These are phyloP conservation scores for Naganishia liquefaciens DNA, from an alignment of 1,284 basidiomycete genomes.

Conservation along the genomic window DNA sequence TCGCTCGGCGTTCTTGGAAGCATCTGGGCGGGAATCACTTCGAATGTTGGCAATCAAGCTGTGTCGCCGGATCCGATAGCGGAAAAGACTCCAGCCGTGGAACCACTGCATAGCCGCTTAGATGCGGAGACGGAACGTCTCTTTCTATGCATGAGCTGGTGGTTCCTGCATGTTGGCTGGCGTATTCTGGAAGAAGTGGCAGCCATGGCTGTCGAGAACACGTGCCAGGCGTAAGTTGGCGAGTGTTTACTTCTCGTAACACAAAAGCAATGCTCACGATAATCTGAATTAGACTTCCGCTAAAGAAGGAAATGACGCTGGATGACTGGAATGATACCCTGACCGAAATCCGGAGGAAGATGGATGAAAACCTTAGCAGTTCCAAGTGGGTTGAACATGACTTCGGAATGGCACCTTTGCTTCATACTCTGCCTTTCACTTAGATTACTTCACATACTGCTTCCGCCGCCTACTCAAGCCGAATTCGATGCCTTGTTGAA, in stretches of 20 bases:
- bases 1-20: constrained; percentile 10
- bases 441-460: constrained; percentile 46
- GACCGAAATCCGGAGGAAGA: constrained; percentile 44
- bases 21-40: constrained; percentile 14
- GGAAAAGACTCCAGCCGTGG: background rate
- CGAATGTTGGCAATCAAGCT: constrained; percentile 1
- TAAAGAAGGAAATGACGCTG: constrained; percentile 48
- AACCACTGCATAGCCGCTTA: constrained; percentile 21
- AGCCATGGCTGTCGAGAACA: constrained; percentile 43
- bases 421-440: background rate
- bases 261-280: background rate
- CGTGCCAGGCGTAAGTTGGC: constrained; percentile 43
- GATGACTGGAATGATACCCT: constrained; percentile 47
- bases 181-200: constrained; percentile 43
- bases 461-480: constrained; percentile 40
- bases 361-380: constrained; percentile 39
- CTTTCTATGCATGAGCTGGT: constrained; percentile 54
- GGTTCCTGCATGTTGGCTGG: constrained; percentile 54
- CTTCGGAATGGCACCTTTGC: background rate
- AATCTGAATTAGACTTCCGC: constrained; percentile 38
- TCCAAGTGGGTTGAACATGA: constrained; percentile 11
- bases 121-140: constrained; percentile 46
- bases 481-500: constrained; percentile 16
- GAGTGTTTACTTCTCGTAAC: too few species aligned
- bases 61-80: background rate